A percentile compares a stretch with the other conserved stretches of the same genome.
Conservation (phyloP, 2,329 filamentous ascomycete species). For the Ascochyta koolunga region DNA sequence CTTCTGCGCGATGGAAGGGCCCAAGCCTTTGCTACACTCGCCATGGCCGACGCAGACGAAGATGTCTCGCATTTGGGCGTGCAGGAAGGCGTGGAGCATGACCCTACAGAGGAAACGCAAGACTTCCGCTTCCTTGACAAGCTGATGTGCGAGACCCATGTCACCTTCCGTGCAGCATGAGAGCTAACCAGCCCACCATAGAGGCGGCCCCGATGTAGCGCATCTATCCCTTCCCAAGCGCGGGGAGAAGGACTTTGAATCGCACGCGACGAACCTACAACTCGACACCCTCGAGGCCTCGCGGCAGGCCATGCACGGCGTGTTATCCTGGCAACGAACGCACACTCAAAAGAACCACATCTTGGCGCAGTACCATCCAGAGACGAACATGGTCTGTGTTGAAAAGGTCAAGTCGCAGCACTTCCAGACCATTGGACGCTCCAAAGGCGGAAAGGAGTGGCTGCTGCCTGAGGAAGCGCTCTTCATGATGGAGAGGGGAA, state of each 20-base stretch:
- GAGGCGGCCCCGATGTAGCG: conserved; percentile 28
- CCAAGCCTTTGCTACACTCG: neutral
- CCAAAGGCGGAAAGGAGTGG: conserved; percentile 66
- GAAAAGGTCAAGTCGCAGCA: conserved; percentile 74
- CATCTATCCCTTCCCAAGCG: conserved; percentile 76
- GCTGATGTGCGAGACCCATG: conserved; percentile 54
- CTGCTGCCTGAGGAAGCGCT: conserved; percentile 89
- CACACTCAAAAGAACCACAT: conserved; percentile 72
- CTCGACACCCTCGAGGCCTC: conserved; percentile 78
- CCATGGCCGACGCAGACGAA: conserved; percentile 47
- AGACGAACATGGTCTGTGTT: conserved; percentile 64
- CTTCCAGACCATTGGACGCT: conserved; percentile 76
- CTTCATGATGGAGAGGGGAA: conserved; percentile 86
- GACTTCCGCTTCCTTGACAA: conserved; percentile 79
- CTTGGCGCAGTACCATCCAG: conserved; percentile 76
- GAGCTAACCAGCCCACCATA: neutral
- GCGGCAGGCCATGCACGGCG: conserved; percentile 86
- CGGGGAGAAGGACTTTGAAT: conserved; percentile 97
- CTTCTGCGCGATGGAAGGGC: neutral
- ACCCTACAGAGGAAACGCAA: conserved; percentile 79
- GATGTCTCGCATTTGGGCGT: conserved; percentile 36
- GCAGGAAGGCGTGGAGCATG: conserved; percentile 39
- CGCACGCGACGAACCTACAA: conserved; percentile 85
- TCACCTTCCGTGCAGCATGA: neutral
- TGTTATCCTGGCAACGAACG: conserved; percentile 76